Evolutionary conservation across 768 basidiomycete genomes (phyloP), one percentile per base, ranked within the genome.

Genomic region (Podaxis rugospora): DNA sequence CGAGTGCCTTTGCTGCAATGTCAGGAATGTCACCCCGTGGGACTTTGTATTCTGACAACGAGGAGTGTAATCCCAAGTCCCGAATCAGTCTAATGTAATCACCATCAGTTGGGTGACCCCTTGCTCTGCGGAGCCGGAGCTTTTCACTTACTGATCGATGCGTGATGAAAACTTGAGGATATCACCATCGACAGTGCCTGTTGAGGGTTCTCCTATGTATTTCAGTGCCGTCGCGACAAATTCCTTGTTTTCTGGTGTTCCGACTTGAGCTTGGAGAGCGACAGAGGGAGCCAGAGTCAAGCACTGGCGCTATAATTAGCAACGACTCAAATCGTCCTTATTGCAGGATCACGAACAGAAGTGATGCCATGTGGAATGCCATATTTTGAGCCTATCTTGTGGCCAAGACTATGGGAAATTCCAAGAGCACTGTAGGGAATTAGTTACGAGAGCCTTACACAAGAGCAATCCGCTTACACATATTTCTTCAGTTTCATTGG

Each of bases 351-450:
- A 67, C 83, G 71, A 63, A 89, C 89, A n/a, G 90, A 91, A 3
- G 91, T 92, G 63, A 91, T 88, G 7, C 91, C 91, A 69, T 93
- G 90, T 21, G 90, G 88, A 59, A 93, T 91, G 55, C 78, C 73
- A 67, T 92, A 93, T 46, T 77, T 75, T 16, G 89, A 89, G 2
- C 90, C 90, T 10, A 90, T 79, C 66, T 80, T 84, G 69, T 91
- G 88, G 4, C 90, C 89, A 4, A 93, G 78, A 2, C 85, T 74
- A 71, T 93, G 91, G 27, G 90, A 92, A 18, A 92, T 75, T 27
- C 90, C 90, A n/a, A 89, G 67, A 4, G 88, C 72, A 66, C 85
- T 90, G 64, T 9, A 47, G 44, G 42, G 49, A 27, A 51, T 52
- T 47, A 35, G 18, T 36, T 25, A n/a, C 40, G 13, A 37, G 14